Evolutionary conservation across 257 asterid species (phyloP).

Genomic region (Scutellaria barbata): DNA sequence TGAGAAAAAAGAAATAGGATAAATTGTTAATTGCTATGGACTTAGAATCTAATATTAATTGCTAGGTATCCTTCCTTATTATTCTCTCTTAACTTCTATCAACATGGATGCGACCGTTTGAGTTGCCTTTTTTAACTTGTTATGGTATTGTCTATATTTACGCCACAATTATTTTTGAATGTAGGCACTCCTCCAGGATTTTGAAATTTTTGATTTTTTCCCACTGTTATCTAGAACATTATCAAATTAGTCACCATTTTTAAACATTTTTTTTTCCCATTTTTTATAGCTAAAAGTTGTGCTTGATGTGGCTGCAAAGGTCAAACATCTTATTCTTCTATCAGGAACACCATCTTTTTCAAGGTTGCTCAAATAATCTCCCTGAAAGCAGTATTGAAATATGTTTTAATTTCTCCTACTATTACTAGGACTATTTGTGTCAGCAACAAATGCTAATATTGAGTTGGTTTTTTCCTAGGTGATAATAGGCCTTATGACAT

Average conservation of each 20-base stretch:
- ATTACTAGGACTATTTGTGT: constrained; percentile 8
- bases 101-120: constrained; percentile 7
- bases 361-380: constrained; percentile 63
- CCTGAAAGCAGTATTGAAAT: neutral
- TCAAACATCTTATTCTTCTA: constrained; percentile 79
- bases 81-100: neutral
- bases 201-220: neutral
- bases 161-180: neutral
- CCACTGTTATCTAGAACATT: neutral
- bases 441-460: constrained; percentile 40
- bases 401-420: constrained; percentile 25
- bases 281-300: constrained; percentile 65
- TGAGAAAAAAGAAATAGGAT: no score
- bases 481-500: constrained; percentile 96
- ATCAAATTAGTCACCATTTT: constrained; percentile 17
- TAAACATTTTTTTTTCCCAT: constrained; percentile 5
- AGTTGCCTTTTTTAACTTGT: constrained; percentile 2
- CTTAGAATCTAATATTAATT: no score
- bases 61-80: no score
- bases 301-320: constrained; percentile 74
- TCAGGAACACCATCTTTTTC: constrained; percentile 99
- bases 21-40: no score
- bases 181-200: constrained; percentile 1
- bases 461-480: constrained; percentile 62
- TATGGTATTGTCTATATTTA: neutral